Percentiles rank a stretch among this genome's conserved stretches.
phyloP scores from a whole-genome alignment of 2,329 filamentous ascomycete genomes.

The Trichoderma asperellum region DNA sequence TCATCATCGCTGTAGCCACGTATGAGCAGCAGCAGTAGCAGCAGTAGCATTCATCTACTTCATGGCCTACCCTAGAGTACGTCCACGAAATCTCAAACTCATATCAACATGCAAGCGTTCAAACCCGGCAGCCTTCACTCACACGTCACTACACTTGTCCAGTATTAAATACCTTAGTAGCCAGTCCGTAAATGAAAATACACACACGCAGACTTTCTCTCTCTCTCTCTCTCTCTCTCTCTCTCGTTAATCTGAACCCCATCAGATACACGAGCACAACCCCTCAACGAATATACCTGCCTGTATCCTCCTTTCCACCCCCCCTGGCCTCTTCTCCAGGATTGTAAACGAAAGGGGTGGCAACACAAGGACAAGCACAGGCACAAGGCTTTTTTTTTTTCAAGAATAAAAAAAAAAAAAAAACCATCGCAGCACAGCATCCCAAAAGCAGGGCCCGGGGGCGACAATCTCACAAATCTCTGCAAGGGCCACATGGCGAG shows the following conservation, averaged over 20 bases:
- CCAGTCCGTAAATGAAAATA: background rate
- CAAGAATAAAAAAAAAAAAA: background rate
- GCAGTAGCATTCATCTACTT: too few relatives aligned
- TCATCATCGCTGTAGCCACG: background rate
- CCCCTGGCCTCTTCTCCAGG: background rate
- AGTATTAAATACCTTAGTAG: too few relatives aligned
- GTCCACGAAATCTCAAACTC: background rate
- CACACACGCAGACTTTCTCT: background rate
- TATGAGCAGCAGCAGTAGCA: too few relatives aligned
- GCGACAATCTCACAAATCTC: background rate
- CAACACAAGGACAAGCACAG: background rate
- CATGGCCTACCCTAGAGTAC: background rate
- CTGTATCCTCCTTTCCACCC: background rate
- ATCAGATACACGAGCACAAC: conserved; percentile 5
- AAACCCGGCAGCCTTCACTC: background rate
- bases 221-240: too few relatives aligned
- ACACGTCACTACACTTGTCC: background rate
- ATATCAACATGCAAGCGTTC: too few relatives aligned
- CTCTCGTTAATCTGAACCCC: background rate
- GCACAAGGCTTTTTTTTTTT: background rate
- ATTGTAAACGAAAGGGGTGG: background rate
- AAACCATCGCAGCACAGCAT: background rate
- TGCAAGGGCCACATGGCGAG: background rate
- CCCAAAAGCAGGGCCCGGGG: conserved; percentile 7
- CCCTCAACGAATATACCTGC: background rate